A percentile compares a stretch with the other conserved stretches of the same genome.
These are phyloP conservation scores for Colletotrichum cordylinicola DNA, from an alignment of 2,329 filamentous ascomycete genomes.

Conservation along the genomic window DNA sequence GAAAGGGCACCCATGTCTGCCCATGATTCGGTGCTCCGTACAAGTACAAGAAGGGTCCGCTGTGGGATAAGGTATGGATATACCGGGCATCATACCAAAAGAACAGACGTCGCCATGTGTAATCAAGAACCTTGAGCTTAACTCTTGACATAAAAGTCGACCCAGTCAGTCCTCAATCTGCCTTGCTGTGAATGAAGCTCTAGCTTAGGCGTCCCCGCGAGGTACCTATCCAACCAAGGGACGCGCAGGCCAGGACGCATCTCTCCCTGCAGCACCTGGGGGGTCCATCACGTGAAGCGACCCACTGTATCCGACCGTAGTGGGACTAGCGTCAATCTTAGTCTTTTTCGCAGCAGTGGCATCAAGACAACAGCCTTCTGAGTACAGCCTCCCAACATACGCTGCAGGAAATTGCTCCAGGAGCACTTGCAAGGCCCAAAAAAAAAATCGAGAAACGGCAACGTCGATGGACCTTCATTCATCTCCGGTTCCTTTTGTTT, in stretches of 20 bases:
- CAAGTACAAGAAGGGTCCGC: not conserved
- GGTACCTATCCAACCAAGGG: not conserved
- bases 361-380: constrained; percentile 43
- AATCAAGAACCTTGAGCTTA: not conserved
- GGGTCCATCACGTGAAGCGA: not conserved
- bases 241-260: not conserved
- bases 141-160: not conserved
- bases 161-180: not conserved
- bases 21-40: not conserved
- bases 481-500: constrained; percentile 11
- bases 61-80: not conserved
- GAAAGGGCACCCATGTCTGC: not conserved
- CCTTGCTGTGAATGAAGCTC: not conserved
- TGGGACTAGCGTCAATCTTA: constrained; percentile 24
- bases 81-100: not conserved
- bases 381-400: constrained; percentile 30
- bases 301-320: not conserved
- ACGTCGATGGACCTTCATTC: constrained; percentile 21
- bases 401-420: constrained; percentile 21
- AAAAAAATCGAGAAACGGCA: constrained; percentile 12
- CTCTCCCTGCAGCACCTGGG: not conserved
- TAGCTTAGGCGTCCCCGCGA: not conserved
- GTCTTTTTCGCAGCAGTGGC: constrained; percentile 33
- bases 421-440: constrained; percentile 12
- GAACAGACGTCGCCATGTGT: not conserved